A percentile compares a stretch with the other conserved stretches of the same genome.
These are phyloP conservation scores for Beauveria rudraprayagi DNA, from an alignment of 2,329 filamentous ascomycete genomes.

Conservation along the genomic window DNA sequence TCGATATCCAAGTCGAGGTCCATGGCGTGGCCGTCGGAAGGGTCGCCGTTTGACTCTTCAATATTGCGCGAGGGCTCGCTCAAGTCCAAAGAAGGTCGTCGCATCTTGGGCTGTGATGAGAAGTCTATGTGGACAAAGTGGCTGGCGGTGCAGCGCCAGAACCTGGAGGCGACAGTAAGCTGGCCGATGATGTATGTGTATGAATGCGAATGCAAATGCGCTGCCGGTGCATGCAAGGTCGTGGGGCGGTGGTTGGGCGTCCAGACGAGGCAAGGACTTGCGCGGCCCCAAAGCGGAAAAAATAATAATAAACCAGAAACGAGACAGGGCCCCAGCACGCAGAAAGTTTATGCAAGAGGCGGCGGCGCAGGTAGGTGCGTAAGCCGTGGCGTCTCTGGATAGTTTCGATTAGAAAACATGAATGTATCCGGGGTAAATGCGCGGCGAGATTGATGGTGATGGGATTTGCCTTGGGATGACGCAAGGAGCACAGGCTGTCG, in stretches of 20 bases:
- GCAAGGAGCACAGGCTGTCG: slow-evolving; percentile 10
- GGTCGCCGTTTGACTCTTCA: slow-evolving; percentile 26
- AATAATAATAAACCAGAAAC: background rate
- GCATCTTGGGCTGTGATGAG: slow-evolving; percentile 27
- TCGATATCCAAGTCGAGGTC: slow-evolving; percentile 19
- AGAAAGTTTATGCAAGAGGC: slow-evolving; percentile 1
- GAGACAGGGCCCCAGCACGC: background rate
- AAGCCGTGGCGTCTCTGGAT: background rate
- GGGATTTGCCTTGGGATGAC: slow-evolving; percentile 5
- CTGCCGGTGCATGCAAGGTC: background rate
- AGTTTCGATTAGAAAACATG: slow-evolving; percentile 1
- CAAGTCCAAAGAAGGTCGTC: slow-evolving; percentile 33
- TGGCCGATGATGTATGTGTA: background rate
- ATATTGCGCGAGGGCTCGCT: slow-evolving; percentile 34
- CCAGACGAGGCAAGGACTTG: background rate
- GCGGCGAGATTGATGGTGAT: background rate
- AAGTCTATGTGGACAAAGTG: background rate
- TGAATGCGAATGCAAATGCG: slow-evolving; percentile 3
- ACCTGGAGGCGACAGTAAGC: background rate
- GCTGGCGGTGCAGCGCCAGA: background rate
- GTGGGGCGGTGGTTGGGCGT: slow-evolving; percentile 4
- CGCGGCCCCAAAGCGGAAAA: background rate
- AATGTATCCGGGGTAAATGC: slow-evolving; percentile 1
- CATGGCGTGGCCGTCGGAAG: slow-evolving; percentile 22
- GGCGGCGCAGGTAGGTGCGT: background rate